Evolutionary conservation across 2,329 filamentous ascomycete species (phyloP).

Genomic region (Aaosphaeria pasadenensis): DNA sequence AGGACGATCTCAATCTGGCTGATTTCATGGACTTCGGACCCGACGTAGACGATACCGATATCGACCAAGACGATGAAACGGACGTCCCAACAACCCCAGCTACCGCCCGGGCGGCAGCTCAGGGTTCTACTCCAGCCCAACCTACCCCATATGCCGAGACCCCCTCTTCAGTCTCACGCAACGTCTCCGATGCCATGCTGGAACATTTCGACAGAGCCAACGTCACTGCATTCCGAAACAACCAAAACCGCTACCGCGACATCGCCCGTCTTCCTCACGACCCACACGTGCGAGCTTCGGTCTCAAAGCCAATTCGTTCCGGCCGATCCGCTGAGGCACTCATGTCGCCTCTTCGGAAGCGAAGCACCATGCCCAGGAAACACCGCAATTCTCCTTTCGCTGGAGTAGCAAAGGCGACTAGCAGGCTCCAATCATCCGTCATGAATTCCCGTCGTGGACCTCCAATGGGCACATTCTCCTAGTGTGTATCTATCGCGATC

Average conservation of each 20-base stretch:
- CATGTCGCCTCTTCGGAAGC: conserved; percentile 38
- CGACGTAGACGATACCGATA: conserved; percentile 31
- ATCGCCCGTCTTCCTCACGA: conserved; percentile 36
- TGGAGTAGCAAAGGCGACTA: conserved; percentile 26
- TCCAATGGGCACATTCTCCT: conserved; percentile 37
- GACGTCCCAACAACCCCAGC: conserved; percentile 36
- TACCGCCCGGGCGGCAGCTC: conserved; percentile 25
- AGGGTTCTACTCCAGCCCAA: conserved; percentile 30
- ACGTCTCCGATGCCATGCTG: conserved; percentile 35
- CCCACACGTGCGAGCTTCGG: conserved; percentile 32
- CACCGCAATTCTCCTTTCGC: conserved; percentile 24
- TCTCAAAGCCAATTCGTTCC: conserved; percentile 35
- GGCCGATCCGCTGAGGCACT: conserved; percentile 38
- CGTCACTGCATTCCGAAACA: conserved; percentile 39
- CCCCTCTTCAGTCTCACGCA: conserved; percentile 23
- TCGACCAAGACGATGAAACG: conserved; percentile 34
- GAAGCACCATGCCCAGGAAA: conserved; percentile 24
- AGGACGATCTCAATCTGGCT: conserved; percentile 47
- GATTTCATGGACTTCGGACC: conserved; percentile 39
- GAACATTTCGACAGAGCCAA: conserved; percentile 51
- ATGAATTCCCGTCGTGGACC: conserved; percentile 24
- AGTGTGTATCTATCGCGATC: neutral
- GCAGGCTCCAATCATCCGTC: conserved; percentile 23
- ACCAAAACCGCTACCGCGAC: conserved; percentile 38
- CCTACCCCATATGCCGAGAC: conserved; percentile 18